Conservation (phyloP, 2,329 filamentous ascomycete genomes). For the Colletotrichum navitas region DNA sequence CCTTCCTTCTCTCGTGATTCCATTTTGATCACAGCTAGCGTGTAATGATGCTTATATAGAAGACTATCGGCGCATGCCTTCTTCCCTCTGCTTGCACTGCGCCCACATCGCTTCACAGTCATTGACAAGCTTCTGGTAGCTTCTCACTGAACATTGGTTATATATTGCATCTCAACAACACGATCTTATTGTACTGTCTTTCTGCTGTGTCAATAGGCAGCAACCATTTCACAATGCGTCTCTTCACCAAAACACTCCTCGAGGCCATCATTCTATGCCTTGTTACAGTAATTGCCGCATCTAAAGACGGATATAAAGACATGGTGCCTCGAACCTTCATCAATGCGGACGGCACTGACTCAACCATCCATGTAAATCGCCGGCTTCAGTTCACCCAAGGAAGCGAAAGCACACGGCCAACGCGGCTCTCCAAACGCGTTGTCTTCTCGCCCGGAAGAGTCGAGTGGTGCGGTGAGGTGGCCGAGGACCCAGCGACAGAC, state of each 20-base stretch:
- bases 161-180: background rate
- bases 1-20: background rate
- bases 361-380: constrained; percentile 19
- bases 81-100: background rate
- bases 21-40: background rate
- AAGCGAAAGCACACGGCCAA: constrained; percentile 17
- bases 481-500: constrained; percentile 27
- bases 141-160: too few species aligned
- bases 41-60: background rate
- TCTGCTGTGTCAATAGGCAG: background rate
- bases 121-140: background rate
- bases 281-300: background rate
- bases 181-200: background rate
- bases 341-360: constrained; percentile 1
- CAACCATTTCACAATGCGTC: background rate
- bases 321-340: constrained; percentile 8
- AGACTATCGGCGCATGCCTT: background rate
- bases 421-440: constrained; percentile 22
- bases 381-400: constrained; percentile 21
- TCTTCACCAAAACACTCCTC: background rate
- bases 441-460: constrained; percentile 35
- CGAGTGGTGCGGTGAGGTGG: constrained; percentile 41
- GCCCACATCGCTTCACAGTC: background rate
- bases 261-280: constrained; percentile 6
- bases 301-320: background rate